phyloP scores from a whole-genome alignment of 148 eudicot genomes.

The Fagopyrum homotropicum region DNA sequence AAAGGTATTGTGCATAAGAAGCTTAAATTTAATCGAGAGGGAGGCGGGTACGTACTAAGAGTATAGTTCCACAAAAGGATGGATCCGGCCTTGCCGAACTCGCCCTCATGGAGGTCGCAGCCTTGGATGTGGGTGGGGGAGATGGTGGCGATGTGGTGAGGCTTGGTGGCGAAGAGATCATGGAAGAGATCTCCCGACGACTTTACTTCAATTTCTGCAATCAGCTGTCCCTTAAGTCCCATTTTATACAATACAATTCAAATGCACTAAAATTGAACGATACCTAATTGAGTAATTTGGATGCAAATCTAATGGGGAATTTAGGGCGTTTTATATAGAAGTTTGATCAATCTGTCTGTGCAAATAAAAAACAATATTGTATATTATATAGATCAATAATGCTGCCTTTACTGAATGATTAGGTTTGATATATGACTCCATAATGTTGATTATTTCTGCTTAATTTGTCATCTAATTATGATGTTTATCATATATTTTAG shows the following conservation, averaged over 20 bases:
- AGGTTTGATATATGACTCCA: too few relatives aligned
- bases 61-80: slow-evolving; percentile 20
- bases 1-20: too few relatives aligned
- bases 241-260: neutral
- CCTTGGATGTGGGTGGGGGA: slow-evolving; percentile 18
- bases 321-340: neutral
- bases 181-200: slow-evolving; percentile 24
- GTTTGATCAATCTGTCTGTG: too few relatives aligned
- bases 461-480: too few relatives aligned
- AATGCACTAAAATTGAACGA: neutral
- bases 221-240: slow-evolving; percentile 15
- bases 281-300: neutral
- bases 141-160: slow-evolving; percentile 17
- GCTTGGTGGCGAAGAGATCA: slow-evolving; percentile 14
- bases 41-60: slow-evolving; percentile 13
- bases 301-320: neutral
- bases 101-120: slow-evolving; percentile 25
- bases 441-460: too few relatives aligned
- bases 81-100: slow-evolving; percentile 16
- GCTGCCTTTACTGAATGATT: too few relatives aligned
- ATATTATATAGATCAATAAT: too few relatives aligned
- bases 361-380: too few relatives aligned
- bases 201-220: slow-evolving; percentile 12
- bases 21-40: neutral
- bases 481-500: too few relatives aligned